A percentile compares a stretch with the other conserved stretches of the same genome.
phyloP scores from a whole-genome alignment of 1,139 yeast genomes.

The Saccharomycopsis hybrid region DNA sequence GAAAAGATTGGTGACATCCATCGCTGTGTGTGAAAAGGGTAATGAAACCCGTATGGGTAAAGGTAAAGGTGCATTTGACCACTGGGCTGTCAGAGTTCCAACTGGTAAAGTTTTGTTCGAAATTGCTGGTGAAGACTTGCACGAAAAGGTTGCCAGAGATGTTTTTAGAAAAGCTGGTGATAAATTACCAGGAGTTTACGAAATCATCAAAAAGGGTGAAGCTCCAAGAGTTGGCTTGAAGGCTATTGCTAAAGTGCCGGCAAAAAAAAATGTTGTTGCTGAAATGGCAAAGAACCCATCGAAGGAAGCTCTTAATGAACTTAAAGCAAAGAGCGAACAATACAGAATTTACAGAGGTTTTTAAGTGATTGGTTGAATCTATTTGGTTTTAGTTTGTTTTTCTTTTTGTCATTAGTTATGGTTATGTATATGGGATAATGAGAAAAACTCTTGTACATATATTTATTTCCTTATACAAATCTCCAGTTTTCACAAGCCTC shows the following conservation, averaged over 20 bases:
- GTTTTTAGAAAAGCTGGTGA: slow-evolving; percentile 89
- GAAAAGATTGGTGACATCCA: slow-evolving; percentile 76
- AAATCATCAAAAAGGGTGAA: slow-evolving; percentile 65
- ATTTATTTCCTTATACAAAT: too few species aligned
- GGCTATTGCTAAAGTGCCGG: slow-evolving; percentile 37
- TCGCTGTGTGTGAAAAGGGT: slow-evolving; percentile 94
- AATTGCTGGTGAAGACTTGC: slow-evolving; percentile 68
- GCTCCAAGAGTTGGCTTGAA: slow-evolving; percentile 69
- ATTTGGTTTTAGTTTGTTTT: too few species aligned
- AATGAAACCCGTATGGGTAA: slow-evolving; percentile 99
- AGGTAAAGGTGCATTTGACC: slow-evolving; percentile 97
- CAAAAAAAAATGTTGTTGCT: slow-evolving; percentile 47
- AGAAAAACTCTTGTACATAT: too few species aligned
- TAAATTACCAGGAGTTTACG: slow-evolving; percentile 89
- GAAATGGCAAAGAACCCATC: slow-evolving; percentile 52
- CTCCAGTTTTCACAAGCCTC: too few species aligned
- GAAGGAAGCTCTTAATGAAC: slow-evolving; percentile 48
- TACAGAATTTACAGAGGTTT: slow-evolving; percentile 54
- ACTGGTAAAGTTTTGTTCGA: slow-evolving; percentile 92
- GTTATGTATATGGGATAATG: too few species aligned
- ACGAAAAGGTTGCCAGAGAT: slow-evolving; percentile 86
- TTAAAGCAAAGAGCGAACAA: slow-evolving; percentile 43
- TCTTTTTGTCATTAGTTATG: too few species aligned
- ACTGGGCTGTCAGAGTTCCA: slow-evolving; percentile 95
- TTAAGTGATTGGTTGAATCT: slow-evolving; percentile 24